phyloP scores from a whole-genome alignment of 2,329 filamentous ascomycete genomes.

The Phaeoacremonium minimum region DNA sequence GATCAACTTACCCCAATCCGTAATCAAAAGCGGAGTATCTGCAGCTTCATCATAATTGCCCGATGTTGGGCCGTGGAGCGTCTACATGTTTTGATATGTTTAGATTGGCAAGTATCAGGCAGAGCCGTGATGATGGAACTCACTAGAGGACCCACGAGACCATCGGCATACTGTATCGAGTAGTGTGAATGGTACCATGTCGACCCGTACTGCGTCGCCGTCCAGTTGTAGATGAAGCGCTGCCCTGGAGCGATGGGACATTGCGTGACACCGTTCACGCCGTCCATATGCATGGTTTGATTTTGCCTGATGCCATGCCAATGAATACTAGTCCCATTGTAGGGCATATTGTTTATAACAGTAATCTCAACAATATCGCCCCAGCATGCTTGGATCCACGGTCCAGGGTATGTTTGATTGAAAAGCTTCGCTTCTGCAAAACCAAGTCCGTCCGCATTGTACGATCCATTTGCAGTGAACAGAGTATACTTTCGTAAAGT shows the following conservation, averaged over 20 bases:
- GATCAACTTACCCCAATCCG: slow-evolving; percentile 10
- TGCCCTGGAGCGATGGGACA: slow-evolving; percentile 54
- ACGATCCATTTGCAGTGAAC: slow-evolving; percentile 2
- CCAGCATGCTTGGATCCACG: slow-evolving; percentile 54
- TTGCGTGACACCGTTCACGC: slow-evolving; percentile 55
- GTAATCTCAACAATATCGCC: slow-evolving; percentile 60
- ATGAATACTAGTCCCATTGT: slow-evolving; percentile 58
- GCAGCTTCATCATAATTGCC: slow-evolving; percentile 10
- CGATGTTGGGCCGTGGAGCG: slow-evolving; percentile 11
- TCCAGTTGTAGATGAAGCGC: slow-evolving; percentile 59
- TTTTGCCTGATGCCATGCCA: slow-evolving; percentile 67
- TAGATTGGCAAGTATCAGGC: background rate
- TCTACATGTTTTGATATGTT: slow-evolving; percentile 3
- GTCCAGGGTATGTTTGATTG: slow-evolving; percentile 58
- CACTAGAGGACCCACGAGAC: slow-evolving; percentile 57
- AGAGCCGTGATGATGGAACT: background rate
- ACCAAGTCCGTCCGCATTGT: slow-evolving; percentile 4
- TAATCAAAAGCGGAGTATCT: slow-evolving; percentile 9
- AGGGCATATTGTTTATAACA: slow-evolving; percentile 53
- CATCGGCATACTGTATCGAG: slow-evolving; percentile 56
- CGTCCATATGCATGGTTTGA: slow-evolving; percentile 62
- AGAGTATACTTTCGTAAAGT: slow-evolving; percentile 3
- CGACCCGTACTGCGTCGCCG: slow-evolving; percentile 34
- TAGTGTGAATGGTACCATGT: slow-evolving; percentile 36
- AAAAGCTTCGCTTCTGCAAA: slow-evolving; percentile 18